Base-by-base conservation (phyloP, 371 early-diverging fungal species). In the Mortierella sp. region DNA sequence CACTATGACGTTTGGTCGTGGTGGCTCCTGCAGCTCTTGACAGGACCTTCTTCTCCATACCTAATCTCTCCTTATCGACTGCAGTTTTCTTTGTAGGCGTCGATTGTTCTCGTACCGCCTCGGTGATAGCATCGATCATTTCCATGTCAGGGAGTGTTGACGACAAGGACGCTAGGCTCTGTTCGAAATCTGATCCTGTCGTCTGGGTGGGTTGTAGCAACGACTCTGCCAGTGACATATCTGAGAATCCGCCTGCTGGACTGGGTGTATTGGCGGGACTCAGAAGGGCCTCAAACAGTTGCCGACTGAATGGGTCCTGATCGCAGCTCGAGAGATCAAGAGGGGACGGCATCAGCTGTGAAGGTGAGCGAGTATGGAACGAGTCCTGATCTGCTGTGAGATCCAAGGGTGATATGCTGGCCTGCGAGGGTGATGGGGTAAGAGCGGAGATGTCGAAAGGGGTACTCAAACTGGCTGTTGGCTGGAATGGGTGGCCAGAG, bases 1-100 rank as follows among this genome's bases (percentile, higher is more conserved):
- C 73, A 37, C 73, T 72, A 45, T 72, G 73, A 27, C 67, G 73
- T 47, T 63, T 70, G n/a, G 34, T 34, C 7, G 34, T 70, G n/a
- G 34, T 34, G 34, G 34, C 34, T 29, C 52, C 56, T 2, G 57
- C 41, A 17, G 51, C 5, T 54, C 59, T 41, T 7, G 59, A 19
- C 14, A 14, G 16, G 6, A n/a, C 40, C 44, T 54, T 63, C 28
- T 55, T 54, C 22, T 63, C 59, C 14, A 34, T 17, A 8, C 19
- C 8, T 5, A 28, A 29, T 0, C 22, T 40, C n/a, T 63, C 48
- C 28, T 54, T 50, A 0, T 21, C 43, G n/a, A 16, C 21, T 7
- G 31, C 29, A 19, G 50, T 24, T 9, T 40, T 10, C 22, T 54
- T 45, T 16, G 19, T 46, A 2, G 24, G 14, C 17, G 45, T 7